Evolutionary conservation across 2,329 filamentous ascomycete species (phyloP), one percentile per base, ranked within the genome.

Genomic region (Cladosporium velox): DNA sequence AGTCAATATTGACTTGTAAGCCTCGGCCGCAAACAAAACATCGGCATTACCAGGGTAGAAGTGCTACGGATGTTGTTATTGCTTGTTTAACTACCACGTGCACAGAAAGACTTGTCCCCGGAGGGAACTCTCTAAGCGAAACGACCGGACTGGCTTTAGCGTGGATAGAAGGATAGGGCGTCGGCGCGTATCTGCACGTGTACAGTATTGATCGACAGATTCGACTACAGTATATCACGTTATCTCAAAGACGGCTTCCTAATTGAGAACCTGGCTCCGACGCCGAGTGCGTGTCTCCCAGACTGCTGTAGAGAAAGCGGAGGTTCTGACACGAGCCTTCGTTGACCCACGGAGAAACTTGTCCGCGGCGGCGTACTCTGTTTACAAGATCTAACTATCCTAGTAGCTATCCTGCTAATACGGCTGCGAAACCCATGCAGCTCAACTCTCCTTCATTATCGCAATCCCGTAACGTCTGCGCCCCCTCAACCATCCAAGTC

Each of bases 101-200:
- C 34, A 30, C 35, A 12, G 2, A 59, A 47, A 38, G 57, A 59
- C 28, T 59, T 38, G 57, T 26, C 28, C 7, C 41, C 21, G 34
- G 24, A 10, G 35, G 34, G 34, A 59, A 59, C 32, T 47, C 35
- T 59, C 38, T 59, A 59, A 59, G 57, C 57, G 57, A 59, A 47
- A 28, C 38, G 1, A 47, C 32, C 34, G 38, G 38, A 59, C 21
- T 3, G 26, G 21, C 26, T 3, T 26, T 41, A 41, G 55, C 55
- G 55, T n/a, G 15, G 15, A 7, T 7, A 28, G 14, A 32, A 26
- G 14, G 35, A 15, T 32, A 59, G 57, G 38, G 57, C 57, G 38
- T 34, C 55, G 34, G 34, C 55, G 34, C 34, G 15, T 38, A 26
- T 35, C 26, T 59, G 57, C 35, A 47, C 38, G 21, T 44, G 11